Percentiles rank a stretch among this genome's conserved stretches.
phyloP scores from a whole-genome alignment of 495 filamentous ascomycete genomes.

The Podospora pseudopauciseta region DNA sequence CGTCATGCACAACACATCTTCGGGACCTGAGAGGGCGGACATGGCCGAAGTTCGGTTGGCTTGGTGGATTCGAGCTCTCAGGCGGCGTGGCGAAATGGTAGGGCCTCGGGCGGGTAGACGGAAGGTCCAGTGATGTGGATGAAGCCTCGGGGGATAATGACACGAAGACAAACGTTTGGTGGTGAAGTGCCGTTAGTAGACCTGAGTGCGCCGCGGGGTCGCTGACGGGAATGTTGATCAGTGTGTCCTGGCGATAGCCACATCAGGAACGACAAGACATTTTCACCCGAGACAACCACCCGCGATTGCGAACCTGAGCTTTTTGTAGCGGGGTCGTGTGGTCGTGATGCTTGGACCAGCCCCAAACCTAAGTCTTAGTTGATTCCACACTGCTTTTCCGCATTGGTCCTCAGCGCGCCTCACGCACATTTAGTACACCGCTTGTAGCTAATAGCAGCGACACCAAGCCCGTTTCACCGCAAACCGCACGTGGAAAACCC shows the following conservation, averaged over 20 bases:
- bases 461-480: neutral
- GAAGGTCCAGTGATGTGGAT: neutral
- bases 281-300: neutral
- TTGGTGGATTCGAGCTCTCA: neutral
- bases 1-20: slow-evolving; percentile 7
- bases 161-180: neutral
- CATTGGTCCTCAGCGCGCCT: neutral
- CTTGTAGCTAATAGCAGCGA: neutral
- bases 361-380: too few species aligned
- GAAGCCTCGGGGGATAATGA: neutral
- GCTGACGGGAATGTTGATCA: neutral
- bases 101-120: neutral
- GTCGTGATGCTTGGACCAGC: too few species aligned
- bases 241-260: neutral
- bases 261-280: neutral
- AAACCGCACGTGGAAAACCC: neutral
- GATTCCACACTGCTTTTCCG: neutral
- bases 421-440: neutral
- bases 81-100: neutral
- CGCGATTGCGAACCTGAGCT: neutral
- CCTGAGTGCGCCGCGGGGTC: neutral
- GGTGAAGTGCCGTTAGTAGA: neutral
- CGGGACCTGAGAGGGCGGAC: slow-evolving; percentile 8
- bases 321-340: neutral
- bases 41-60: neutral